Evolutionary conservation across 345 rosid genomes (phyloP).

Genomic region (Pistacia atlantica): DNA sequence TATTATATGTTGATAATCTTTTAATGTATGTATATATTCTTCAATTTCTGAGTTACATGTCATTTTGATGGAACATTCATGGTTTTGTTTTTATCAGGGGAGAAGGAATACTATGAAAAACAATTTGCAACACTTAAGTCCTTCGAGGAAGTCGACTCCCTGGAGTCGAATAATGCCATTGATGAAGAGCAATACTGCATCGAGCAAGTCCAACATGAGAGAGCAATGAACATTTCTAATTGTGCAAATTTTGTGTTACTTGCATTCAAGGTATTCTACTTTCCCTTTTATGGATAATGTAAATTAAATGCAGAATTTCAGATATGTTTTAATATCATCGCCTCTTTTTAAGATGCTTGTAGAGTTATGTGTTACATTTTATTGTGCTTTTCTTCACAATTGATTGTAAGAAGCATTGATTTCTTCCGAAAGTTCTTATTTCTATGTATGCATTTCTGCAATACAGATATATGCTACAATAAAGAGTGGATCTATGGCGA

Average conservation of each 20-base stretch:
- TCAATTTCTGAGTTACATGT: background rate
- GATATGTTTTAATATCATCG: background rate
- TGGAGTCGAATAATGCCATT: constrained; percentile 1
- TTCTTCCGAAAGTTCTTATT: too few relatives aligned
- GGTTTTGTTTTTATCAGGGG: constrained; percentile 17
- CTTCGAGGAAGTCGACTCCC: constrained; percentile 36
- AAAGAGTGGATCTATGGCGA: constrained; percentile 83
- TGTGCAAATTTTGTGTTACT: constrained; percentile 28
- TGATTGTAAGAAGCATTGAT: too few relatives aligned
- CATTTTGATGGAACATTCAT: background rate
- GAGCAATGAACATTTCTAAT: constrained; percentile 36
- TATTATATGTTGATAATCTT: background rate
- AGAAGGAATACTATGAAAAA: constrained; percentile 42
- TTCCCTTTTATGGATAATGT: background rate
- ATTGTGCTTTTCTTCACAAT: too few relatives aligned
- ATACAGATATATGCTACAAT: constrained; percentile 74
- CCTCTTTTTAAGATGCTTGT: background rate
- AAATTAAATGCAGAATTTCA: background rate
- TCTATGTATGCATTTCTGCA: background rate
- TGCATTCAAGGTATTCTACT: constrained; percentile 21
- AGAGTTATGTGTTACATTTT: too few relatives aligned
- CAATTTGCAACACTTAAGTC: constrained; percentile 37
- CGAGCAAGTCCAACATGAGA: constrained; percentile 27
- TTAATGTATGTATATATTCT: background rate
- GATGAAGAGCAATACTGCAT: constrained; percentile 17